Evolutionary conservation across 1,139 yeast species (phyloP), one percentile per base, ranked within the genome.

Genomic region (Debaryomyces psychrophilus): DNA sequence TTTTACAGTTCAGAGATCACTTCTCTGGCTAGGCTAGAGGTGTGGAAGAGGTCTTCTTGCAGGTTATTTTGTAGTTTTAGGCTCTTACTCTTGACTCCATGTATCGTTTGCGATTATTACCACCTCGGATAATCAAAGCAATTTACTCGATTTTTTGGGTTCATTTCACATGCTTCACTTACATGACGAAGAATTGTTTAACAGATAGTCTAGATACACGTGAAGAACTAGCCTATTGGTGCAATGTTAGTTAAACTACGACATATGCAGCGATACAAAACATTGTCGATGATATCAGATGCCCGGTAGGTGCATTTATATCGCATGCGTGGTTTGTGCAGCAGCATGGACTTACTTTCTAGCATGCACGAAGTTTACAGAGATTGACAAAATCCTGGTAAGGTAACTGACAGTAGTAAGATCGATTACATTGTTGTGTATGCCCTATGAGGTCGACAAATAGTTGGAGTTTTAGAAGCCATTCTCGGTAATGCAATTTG

Each of bases 151-250:
- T 33, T 33, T 33, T 18, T 11, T 15, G 5, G 9, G 18, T 33
- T 33, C 18, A 17, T 33, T 33, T 33, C 36, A 33, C 36, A 33
- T 20, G 36, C 36, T 33, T 33, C 36, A 12, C 36, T 18, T 25
- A 33, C 36, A 33, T 33, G 36, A 33, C 17, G 33, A 29, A 18
- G n/a, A 5, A 11, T 5, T 18, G 23, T 14, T 2, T 5, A 18
- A 33, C n/a, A 29, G 18, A 29, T 12, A 29, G 15, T 8, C n/a
- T 25, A 12, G 15, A 18, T 18, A 11, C 36, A 33, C 25, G 25
- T 33, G 36, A 33, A 33, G 3, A 12, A 4, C 8, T 14, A 14
- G 18, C 12, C 12, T 8, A 14, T 5, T 11, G 15, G 18, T 15
- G 33, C 14, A 28, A 7, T 5, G 5, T 5, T 20, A 20, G 22